Conservation (phyloP, 129 eudicot species). For the Flaveria bidentis region DNA sequence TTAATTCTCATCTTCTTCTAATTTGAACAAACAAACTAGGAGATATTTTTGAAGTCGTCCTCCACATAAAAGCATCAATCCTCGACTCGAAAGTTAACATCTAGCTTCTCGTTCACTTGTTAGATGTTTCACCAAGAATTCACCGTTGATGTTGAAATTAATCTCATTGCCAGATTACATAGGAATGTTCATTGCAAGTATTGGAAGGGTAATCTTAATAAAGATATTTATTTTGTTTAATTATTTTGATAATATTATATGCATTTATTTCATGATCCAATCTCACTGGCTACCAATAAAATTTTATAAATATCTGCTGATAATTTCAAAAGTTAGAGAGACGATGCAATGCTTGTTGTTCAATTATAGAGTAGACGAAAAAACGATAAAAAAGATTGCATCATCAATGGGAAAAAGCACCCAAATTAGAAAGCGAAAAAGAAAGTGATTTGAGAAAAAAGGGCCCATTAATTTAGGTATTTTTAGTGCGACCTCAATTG, state of each 20-base stretch:
- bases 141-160: too few species aligned
- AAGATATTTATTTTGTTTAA: neutral
- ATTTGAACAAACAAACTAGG: too few species aligned
- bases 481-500: conserved; percentile 41
- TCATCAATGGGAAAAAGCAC: conserved; percentile 39
- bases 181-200: neutral
- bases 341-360: neutral
- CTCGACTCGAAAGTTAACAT: too few species aligned
- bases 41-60: too few species aligned
- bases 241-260: neutral
- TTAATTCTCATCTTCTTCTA: too few species aligned
- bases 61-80: too few species aligned
- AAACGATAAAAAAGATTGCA: conserved; percentile 40
- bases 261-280: neutral
- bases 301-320: conserved; percentile 8
- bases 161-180: neutral
- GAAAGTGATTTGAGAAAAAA: conserved; percentile 26
- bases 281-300: neutral
- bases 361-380: conserved; percentile 24
- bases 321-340: conserved; percentile 10
- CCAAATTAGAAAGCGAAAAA: conserved; percentile 28
- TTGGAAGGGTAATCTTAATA: neutral
- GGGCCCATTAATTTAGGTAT: conserved; percentile 48
- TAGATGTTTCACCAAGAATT: too few species aligned
- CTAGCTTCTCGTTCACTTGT: too few species aligned